phyloP scores from a whole-genome alignment of 257 asterid species.

The Ajuga chamaepitys region DNA sequence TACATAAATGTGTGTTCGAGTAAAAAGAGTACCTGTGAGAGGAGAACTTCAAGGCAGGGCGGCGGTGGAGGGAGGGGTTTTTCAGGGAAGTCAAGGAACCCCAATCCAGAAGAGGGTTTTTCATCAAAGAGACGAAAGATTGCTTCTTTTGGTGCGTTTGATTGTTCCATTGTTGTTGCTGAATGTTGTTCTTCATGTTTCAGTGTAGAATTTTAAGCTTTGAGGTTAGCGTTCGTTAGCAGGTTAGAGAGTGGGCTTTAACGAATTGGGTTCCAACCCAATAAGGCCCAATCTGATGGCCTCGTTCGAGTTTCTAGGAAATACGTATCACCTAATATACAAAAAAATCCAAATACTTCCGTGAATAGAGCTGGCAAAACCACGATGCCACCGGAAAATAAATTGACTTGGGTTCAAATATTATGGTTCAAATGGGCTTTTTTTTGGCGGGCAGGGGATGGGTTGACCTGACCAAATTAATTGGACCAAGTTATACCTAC shows the following conservation, averaged over 20 bases:
- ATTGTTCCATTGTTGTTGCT: conserved; percentile 33
- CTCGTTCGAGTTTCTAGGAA: not conserved
- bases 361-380: too few species aligned
- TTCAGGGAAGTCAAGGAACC: conserved; percentile 46
- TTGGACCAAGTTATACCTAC: too few species aligned
- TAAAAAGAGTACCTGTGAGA: conserved; percentile 46
- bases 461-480: too few species aligned
- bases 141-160: conserved; percentile 25
- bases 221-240: not conserved
- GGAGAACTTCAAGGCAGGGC: conserved; percentile 63
- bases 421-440: too few species aligned
- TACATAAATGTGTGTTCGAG: not conserved
- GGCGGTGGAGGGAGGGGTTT: conserved; percentile 62
- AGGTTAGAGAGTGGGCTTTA: not conserved
- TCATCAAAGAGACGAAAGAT: conserved; percentile 54
- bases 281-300: not conserved
- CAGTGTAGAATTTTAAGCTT: conserved; percentile 11
- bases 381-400: too few species aligned
- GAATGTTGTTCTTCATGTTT: not conserved
- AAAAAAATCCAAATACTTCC: too few species aligned
- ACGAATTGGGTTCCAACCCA: not conserved
- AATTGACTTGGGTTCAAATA: too few species aligned
- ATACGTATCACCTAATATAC: too few species aligned
- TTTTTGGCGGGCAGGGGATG: too few species aligned
- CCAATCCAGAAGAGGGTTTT: conserved; percentile 37